These are phyloP conservation scores for Panaeolus cyanescens DNA, from an alignment of 768 basidiomycete species.

Conservation along the genomic window DNA sequence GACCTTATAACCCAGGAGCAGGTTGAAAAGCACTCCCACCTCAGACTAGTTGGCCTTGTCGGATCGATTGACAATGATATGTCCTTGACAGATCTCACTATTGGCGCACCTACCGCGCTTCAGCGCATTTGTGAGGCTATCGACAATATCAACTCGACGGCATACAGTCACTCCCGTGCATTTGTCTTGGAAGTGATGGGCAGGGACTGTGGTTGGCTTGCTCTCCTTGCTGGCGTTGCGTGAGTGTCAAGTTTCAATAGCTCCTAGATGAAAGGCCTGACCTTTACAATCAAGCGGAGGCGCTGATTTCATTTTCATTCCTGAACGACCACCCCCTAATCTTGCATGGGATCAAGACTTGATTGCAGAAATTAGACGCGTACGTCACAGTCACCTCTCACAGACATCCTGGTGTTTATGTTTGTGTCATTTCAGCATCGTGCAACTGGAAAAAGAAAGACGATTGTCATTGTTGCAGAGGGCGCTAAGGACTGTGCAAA, in stretches of 20 bases:
- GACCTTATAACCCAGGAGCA: conserved; percentile 79
- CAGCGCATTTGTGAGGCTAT: conserved; percentile 98
- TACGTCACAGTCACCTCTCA: conserved; percentile 25
- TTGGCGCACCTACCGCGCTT: conserved; percentile 93
- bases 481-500: conserved; percentile 88
- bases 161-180: conserved; percentile 92
- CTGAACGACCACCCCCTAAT: conserved; percentile 80
- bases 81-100: conserved; percentile 96
- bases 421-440: conserved; percentile 69
- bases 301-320: conserved; percentile 97
- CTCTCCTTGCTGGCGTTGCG: conserved; percentile 90
- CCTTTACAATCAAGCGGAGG: conserved; percentile 56
- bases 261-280: neutral
- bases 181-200: conserved; percentile 99
- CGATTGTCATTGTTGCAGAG: conserved; percentile 97
- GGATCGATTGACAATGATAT: conserved; percentile 99
- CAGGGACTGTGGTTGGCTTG: conserved; percentile 99
- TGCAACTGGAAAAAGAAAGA: conserved; percentile 91
- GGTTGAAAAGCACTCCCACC: conserved; percentile 69
- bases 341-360: conserved; percentile 91
- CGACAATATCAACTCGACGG: conserved; percentile 98
- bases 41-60: conserved; percentile 97
- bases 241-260: conserved; percentile 31
- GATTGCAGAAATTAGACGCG: conserved; percentile 82
- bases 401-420: neutral